Evolutionary conservation across 2,329 filamentous ascomycete genomes (phyloP).

Genomic region (Botryotinia convoluta): DNA sequence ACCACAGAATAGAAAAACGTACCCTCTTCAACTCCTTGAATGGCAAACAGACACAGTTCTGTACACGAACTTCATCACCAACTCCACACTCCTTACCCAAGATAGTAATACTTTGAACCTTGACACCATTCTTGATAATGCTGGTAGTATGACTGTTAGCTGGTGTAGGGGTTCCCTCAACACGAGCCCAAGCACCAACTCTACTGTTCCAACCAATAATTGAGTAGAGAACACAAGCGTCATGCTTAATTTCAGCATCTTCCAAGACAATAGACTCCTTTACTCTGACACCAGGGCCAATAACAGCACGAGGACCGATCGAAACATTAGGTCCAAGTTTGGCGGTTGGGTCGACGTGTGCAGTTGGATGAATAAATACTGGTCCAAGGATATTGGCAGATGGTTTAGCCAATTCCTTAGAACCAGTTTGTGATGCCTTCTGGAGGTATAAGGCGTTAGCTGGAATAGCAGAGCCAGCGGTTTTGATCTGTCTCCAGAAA

Average conservation of each 20-base stretch:
- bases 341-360: conserved; percentile 86
- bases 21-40: conserved; percentile 98
- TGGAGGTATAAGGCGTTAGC: conserved; percentile 96
- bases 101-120: conserved; percentile 98
- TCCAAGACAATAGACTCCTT: conserved; percentile 97
- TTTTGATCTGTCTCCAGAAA: conserved; percentile 99
- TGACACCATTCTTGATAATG: conserved; percentile 96
- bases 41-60: conserved; percentile 96
- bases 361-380: conserved; percentile 92
- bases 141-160: conserved; percentile 86
- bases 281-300: conserved; percentile 85
- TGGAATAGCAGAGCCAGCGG: conserved; percentile 91
- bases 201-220: conserved; percentile 97
- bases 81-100: conserved; percentile 94
- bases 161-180: conserved; percentile 90
- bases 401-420: conserved; percentile 76
- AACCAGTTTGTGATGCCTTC: conserved; percentile 82
- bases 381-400: conserved; percentile 86
- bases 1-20: conserved; percentile 42
- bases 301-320: conserved; percentile 80
- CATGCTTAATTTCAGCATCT: conserved; percentile 93
- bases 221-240: conserved; percentile 90
- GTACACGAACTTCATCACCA: conserved; percentile 89
- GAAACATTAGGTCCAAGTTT: conserved; percentile 97
- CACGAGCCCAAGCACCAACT: conserved; percentile 95